phyloP scores from a whole-genome alignment of 1,284 basidiomycete genomes.

The Pisolithus thermaeus region DNA sequence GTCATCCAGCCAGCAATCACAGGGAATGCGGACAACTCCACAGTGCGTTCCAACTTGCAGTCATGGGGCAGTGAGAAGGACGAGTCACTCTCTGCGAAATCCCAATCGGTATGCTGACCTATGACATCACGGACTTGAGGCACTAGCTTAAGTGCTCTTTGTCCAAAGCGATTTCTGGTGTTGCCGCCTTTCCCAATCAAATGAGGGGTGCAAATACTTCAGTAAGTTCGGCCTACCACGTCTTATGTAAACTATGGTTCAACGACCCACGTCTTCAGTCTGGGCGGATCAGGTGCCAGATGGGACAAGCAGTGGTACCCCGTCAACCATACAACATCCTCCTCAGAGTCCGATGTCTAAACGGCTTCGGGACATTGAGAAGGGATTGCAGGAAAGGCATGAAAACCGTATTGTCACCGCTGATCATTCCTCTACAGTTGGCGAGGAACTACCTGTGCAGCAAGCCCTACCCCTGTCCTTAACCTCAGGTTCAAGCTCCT shows the following conservation, averaged over 20 bases:
- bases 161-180: conserved; percentile 32
- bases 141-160: neutral
- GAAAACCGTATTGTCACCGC: neutral
- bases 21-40: conserved; percentile 5
- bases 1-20: neutral
- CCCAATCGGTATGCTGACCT: conserved; percentile 26
- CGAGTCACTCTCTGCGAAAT: conserved; percentile 26
- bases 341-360: conserved; percentile 1
- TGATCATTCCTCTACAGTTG: neutral
- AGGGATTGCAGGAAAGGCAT: conserved; percentile 7
- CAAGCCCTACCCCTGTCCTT: neutral
- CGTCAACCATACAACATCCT: neutral
- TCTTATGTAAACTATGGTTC: neutral
- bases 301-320: too few relatives aligned
- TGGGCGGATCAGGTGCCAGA: conserved; percentile 31
- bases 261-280: conserved; percentile 17
- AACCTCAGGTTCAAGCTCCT: conserved; percentile 1
- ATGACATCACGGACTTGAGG: neutral
- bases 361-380: conserved; percentile 12
- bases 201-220: conserved; percentile 29
- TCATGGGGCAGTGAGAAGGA: conserved; percentile 20
- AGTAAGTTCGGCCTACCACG: conserved; percentile 22
- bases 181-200: conserved; percentile 12
- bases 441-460: neutral
- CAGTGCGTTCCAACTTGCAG: conserved; percentile 15